Percentiles rank a stretch among this genome's conserved stretches.
Evolutionary conservation across 495 filamentous ascomycete genomes (phyloP).

Genomic region (Chlorociboria aeruginascens): DNA sequence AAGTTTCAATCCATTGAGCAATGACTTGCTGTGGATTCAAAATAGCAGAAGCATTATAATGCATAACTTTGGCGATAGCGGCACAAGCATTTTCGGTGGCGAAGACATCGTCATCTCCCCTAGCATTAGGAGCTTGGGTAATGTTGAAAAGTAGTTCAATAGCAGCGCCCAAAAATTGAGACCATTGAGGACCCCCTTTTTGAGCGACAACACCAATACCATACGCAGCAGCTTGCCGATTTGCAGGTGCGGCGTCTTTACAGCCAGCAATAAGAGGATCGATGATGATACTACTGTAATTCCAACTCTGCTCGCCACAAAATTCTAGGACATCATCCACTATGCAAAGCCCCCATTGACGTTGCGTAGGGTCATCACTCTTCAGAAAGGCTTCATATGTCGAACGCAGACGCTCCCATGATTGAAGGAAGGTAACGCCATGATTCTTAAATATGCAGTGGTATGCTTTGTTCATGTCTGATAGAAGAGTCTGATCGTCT

Average conservation of each 20-base stretch:
- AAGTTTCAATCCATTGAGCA: conserved; percentile 70
- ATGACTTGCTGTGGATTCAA: conserved; percentile 59
- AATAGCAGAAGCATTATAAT: conserved; percentile 70
- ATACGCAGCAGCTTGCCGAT: conserved; percentile 93
- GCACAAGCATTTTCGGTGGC: conserved; percentile 97
- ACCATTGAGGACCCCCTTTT: conserved; percentile 75
- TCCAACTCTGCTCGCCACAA: conserved; percentile 73
- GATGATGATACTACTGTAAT: conserved; percentile 73
- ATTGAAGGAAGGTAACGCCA: conserved; percentile 65
- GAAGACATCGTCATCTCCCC: conserved; percentile 89
- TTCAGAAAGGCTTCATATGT: conserved; percentile 82
- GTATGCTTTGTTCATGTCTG: conserved; percentile 99
- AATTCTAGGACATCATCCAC: conserved; percentile 98
- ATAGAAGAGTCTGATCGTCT: conserved; percentile 91
- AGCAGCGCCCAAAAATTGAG: conserved; percentile 66
- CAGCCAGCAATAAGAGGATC: conserved; percentile 75
- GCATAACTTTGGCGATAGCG: conserved; percentile 90
- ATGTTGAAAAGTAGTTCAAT: conserved; percentile 75
- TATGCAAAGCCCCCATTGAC: conserved; percentile 97
- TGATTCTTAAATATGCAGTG: conserved; percentile 98
- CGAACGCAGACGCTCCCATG: conserved; percentile 72
- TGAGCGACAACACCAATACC: conserved; percentile 94
- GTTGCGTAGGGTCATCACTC: conserved; percentile 76
- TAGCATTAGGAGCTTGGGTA: conserved; percentile 64
- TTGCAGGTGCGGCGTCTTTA: conserved; percentile 72